A percentile compares a stretch with the other conserved stretches of the same genome.
phyloP scores from a whole-genome alignment of 352 stramenopile species.

The Albugo laibachii region DNA sequence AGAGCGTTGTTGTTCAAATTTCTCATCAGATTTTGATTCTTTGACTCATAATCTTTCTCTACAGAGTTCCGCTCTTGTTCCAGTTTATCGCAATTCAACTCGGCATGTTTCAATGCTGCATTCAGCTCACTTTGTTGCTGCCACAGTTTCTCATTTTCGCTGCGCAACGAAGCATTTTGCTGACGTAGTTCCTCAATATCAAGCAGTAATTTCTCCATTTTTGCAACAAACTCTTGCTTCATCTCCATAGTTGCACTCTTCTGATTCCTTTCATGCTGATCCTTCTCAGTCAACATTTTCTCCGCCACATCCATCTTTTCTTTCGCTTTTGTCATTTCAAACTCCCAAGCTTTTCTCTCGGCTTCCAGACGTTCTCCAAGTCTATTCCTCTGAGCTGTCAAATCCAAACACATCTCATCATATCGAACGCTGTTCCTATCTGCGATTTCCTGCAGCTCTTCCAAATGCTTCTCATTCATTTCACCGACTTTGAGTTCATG shows the following conservation, averaged over 20 bases:
- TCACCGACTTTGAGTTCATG: slow-evolving; percentile 2
- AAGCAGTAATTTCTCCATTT: slow-evolving; percentile 27
- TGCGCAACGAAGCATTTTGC: slow-evolving; percentile 23
- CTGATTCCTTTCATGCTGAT: slow-evolving; percentile 5
- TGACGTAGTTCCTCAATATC: slow-evolving; percentile 41
- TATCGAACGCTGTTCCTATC: slow-evolving; percentile 48
- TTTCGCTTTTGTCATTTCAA: slow-evolving; percentile 3
- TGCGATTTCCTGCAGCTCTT: slow-evolving; percentile 18
- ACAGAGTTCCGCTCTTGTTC: slow-evolving; percentile 30
- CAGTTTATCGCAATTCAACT: slow-evolving; percentile 21
- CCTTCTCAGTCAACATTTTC: slow-evolving; percentile 6
- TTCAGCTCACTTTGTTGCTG: slow-evolving; percentile 31
- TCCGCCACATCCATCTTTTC: slow-evolving; percentile 4
- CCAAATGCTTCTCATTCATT: slow-evolving; percentile 9
- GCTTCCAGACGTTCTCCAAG: neutral
- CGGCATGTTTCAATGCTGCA: slow-evolving; percentile 14
- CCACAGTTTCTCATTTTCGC: slow-evolving; percentile 23
- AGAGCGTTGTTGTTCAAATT: slow-evolving; percentile 16
- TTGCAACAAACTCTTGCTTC: slow-evolving; percentile 17
- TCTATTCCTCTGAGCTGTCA: too few relatives aligned
- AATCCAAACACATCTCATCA: slow-evolving; percentile 22
- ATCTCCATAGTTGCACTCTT: neutral
- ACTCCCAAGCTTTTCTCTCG: slow-evolving; percentile 13
- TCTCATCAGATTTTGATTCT: slow-evolving; percentile 21
- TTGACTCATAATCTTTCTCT: slow-evolving; percentile 22